phyloP scores from a whole-genome alignment of 2,329 filamentous ascomycete species.

The Pseudogymnoascus sp. region DNA sequence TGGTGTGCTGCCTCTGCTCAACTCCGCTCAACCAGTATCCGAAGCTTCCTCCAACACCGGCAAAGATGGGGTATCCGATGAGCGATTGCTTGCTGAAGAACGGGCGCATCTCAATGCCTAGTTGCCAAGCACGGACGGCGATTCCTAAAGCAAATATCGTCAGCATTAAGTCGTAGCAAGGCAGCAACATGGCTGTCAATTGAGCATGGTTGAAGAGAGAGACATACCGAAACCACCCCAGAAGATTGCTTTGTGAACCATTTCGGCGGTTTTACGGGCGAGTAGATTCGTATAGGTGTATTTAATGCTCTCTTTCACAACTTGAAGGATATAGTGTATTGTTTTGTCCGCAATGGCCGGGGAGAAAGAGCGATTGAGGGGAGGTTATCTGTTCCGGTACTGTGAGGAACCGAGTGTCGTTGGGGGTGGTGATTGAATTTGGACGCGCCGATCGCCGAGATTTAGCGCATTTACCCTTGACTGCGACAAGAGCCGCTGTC shows the following conservation, averaged over 20 bases:
- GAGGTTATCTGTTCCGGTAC: neutral
- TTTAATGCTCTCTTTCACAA: conserved; percentile 1
- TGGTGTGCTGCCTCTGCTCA: conserved; percentile 70
- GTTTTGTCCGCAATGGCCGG: conserved; percentile 2
- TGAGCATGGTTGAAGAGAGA: conserved; percentile 13
- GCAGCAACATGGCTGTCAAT: neutral
- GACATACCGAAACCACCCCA: conserved; percentile 85
- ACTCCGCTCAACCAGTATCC: conserved; percentile 96
- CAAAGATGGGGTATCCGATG: conserved; percentile 90
- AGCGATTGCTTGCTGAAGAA: conserved; percentile 78
- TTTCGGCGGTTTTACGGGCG: conserved; percentile 17
- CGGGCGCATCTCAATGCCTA: conserved; percentile 97
- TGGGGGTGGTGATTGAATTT: conserved; percentile 9
- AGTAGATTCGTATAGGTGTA: neutral
- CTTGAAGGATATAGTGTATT: neutral
- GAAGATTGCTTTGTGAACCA: conserved; percentile 58
- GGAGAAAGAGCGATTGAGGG: neutral
- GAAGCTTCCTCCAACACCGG: conserved; percentile 77
- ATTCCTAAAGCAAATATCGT: conserved; percentile 54
- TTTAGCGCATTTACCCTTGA: conserved; percentile 1
- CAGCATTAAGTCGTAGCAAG: conserved; percentile 3
- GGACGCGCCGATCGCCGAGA: conserved; percentile 6
- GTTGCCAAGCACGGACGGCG: conserved; percentile 88
- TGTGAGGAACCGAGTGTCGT: conserved; percentile 3
- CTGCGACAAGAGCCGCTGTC: neutral